Conservation (phyloP, 129 eudicot species). For the Chrysanthemum makinoi region DNA sequence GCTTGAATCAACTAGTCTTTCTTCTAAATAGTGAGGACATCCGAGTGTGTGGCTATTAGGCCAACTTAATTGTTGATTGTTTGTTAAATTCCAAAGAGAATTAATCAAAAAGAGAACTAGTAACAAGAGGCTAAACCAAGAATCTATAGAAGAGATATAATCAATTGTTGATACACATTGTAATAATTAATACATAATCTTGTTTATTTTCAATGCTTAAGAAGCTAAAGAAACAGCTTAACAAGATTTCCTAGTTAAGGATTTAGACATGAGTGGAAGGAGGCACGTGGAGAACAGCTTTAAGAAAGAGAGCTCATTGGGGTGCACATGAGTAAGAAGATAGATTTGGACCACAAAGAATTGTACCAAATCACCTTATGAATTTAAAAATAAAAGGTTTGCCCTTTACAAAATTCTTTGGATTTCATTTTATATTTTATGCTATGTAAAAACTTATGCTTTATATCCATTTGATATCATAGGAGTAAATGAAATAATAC, state of each 20-base stretch:
- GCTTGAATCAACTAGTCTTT: no score
- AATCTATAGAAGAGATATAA: no score
- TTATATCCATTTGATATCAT: not conserved
- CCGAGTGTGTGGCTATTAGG: no score
- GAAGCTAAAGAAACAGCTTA: not conserved
- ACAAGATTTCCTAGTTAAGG: not conserved
- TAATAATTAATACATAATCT: no score
- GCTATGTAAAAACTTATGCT: not conserved
- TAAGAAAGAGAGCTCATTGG: slow-evolving; percentile 35
- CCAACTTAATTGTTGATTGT: no score
- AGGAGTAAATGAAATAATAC: not conserved
- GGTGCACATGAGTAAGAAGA: slow-evolving; percentile 36
- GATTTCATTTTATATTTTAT: not conserved
- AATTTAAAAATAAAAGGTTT: not conserved
- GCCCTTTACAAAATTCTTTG: not conserved
- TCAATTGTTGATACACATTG: no score
- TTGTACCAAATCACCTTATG: slow-evolving; percentile 25
- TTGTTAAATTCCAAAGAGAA: no score
- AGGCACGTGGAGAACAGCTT: slow-evolving; percentile 38
- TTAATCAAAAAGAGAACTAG: not conserved
- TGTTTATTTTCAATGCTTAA: no score
- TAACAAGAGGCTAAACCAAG: not conserved
- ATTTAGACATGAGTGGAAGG: slow-evolving; percentile 35
- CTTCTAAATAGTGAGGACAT: no score
- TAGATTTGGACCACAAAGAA: slow-evolving; percentile 36